Base-by-base conservation (phyloP, 2,329 filamentous ascomycete genomes). In the Fusarium sambucinum region DNA sequence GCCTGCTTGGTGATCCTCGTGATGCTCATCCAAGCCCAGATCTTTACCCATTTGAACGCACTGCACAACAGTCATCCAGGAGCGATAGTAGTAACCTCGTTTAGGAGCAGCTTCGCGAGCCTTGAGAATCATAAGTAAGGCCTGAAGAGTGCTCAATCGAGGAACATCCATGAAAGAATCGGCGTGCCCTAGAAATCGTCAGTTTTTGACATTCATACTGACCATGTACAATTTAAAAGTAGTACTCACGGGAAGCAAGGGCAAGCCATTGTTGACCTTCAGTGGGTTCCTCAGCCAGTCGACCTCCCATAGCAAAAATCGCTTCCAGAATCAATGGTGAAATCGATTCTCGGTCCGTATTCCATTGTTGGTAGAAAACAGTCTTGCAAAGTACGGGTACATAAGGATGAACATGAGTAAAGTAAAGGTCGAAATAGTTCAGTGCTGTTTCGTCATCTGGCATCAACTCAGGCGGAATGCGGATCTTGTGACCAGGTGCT, bases 31-130 rank as follows among this genome's bases (percentile, higher is more conserved):
- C 8, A 98, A 83, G 21, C 94, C 93, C 32, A 98, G 83, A 76
- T 97, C 95, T 74, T 96, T 96, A 27, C 89, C 93, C 93, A 98
- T 97, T 46, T 94, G 91, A 10, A 97, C 91, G 67, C 95, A 93
- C 63, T 94, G 93, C 54, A 97, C 95, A 21, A 97, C 89, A 7
- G 92, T 93, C 89, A 97, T 97, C 95, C 96, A 98, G 1, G 96
- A 98, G 37, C 95, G 90, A 80, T 96, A 98, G 78, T 96, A 98
- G 77, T 98, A 98, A 2, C 96, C 96, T 63, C 93, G 89, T 76
- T 97, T 97, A 0, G 95, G 94, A 11, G 92, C 89, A n/a, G 92
- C 92, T 78, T 98, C 95, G 67, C 94, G 88, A 2, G 95, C 96
- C 78, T 98, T 98, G 42, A 97, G 82, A 19, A 97, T 85, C 44